Conservation (phyloP, 176 grass and related monocot species). For the Aechmea fasciata region DNA sequence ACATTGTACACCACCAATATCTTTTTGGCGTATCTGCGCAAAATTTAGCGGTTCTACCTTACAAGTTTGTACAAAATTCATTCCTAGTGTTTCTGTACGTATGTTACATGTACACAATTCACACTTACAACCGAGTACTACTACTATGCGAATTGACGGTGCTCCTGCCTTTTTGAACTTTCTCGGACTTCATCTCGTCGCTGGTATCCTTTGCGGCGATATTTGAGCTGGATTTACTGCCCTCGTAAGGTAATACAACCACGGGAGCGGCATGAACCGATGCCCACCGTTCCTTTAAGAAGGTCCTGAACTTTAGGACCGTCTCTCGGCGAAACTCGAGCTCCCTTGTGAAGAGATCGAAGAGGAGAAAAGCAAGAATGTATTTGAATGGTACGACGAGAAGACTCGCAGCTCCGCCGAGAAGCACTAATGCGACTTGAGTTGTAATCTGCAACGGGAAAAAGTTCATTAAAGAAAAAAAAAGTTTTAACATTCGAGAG, state of each 20-base stretch:
- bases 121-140: background rate
- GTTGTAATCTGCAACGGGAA: conserved; percentile 63
- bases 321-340: conserved; percentile 63
- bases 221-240: conserved; percentile 13
- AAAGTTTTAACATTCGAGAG: background rate
- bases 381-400: conserved; percentile 85
- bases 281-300: conserved; percentile 69
- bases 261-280: conserved; percentile 78
- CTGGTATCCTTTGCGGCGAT: conserved; percentile 24
- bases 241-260: conserved; percentile 59
- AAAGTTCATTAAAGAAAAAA: conserved; percentile 9
- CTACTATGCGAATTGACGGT: background rate
- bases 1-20: no score
- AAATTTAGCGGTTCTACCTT: no score
- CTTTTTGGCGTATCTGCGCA: no score
- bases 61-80: no score
- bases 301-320: conserved; percentile 54
- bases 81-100: no score
- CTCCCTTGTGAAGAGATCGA: conserved; percentile 74
- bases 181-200: conserved; percentile 16
- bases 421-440: conserved; percentile 55
- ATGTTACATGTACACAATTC: background rate
- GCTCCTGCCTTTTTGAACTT: conserved; percentile 20
- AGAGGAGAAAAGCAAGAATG: conserved; percentile 39
- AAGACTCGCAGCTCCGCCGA: conserved; percentile 46